Evolutionary conservation across 306 rosid genomes (phyloP).

Genomic region (Quercus agrifolia): DNA sequence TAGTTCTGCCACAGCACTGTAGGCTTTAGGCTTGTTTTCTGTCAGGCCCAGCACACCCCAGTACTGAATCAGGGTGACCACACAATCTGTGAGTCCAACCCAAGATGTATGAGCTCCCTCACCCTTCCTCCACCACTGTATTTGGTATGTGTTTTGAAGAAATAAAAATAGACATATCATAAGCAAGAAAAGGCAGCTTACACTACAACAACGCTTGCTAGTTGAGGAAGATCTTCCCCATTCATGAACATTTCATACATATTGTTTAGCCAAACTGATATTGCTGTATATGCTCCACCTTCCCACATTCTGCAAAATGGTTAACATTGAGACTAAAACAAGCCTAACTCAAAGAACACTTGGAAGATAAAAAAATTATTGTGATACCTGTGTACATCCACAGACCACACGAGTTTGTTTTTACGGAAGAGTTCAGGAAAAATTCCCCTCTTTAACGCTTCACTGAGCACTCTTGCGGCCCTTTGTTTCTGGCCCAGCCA

Average conservation of each 20-base stretch:
- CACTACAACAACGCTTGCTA: constrained; percentile 85
- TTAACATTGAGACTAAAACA: constrained; percentile 16
- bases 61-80: too few species aligned
- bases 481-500: constrained; percentile 89
- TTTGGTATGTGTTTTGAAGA: neutral
- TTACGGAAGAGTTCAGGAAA: constrained; percentile 84
- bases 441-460: constrained; percentile 84
- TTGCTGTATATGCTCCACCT: constrained; percentile 87
- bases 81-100: too few species aligned
- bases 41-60: constrained; percentile 1
- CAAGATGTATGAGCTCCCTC: neutral
- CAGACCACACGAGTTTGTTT: constrained; percentile 80
- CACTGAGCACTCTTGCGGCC: constrained; percentile 86
- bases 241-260: constrained; percentile 65
- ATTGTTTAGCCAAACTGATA: constrained; percentile 78
- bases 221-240: constrained; percentile 71
- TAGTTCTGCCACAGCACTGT: neutral
- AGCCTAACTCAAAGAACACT: constrained; percentile 2
- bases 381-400: constrained; percentile 85
- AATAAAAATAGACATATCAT: neutral
- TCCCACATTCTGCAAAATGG: constrained; percentile 78
- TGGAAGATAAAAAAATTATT: constrained; percentile 12
- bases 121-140: neutral
- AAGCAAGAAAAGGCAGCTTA: constrained; percentile 43
- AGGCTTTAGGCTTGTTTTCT: constrained; percentile 1